Evolutionary conservation across 176 grass and related monocot species (phyloP).

Genomic region (Triticum timopheevii): DNA sequence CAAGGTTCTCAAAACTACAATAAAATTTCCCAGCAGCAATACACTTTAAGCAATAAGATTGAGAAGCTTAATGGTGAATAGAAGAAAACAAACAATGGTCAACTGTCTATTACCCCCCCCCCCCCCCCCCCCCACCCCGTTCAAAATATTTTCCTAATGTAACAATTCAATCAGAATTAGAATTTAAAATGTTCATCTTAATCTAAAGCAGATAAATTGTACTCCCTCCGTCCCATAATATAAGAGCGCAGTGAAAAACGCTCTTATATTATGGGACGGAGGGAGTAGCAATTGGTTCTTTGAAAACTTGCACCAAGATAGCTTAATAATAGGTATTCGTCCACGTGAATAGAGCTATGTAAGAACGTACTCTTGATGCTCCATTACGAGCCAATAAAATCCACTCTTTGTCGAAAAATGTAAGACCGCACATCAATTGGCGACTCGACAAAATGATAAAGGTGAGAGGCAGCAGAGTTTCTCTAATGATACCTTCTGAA

Average conservation of each 20-base stretch:
- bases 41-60: neutral
- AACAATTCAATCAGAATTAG: conserved; percentile 6
- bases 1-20: neutral
- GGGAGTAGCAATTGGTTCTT: neutral
- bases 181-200: neutral
- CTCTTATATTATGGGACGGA: too few relatives aligned
- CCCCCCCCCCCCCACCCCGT: neutral
- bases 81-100: neutral
- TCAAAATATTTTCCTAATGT: neutral
- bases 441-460: neutral
- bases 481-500: conserved; percentile 75
- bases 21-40: neutral
- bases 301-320: neutral
- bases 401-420: too few relatives aligned
- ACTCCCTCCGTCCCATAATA: too few relatives aligned
- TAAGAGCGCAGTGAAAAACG: too few relatives aligned
- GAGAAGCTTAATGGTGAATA: neutral
- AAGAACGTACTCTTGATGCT: neutral
- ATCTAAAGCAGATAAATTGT: neutral
- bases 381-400: too few relatives aligned
- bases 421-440: neutral
- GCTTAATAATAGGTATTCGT: neutral
- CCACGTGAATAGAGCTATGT: neutral
- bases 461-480: neutral
- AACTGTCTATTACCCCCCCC: neutral